phyloP scores from a whole-genome alignment of 495 filamentous ascomycete species.

The Tuber brumale region DNA sequence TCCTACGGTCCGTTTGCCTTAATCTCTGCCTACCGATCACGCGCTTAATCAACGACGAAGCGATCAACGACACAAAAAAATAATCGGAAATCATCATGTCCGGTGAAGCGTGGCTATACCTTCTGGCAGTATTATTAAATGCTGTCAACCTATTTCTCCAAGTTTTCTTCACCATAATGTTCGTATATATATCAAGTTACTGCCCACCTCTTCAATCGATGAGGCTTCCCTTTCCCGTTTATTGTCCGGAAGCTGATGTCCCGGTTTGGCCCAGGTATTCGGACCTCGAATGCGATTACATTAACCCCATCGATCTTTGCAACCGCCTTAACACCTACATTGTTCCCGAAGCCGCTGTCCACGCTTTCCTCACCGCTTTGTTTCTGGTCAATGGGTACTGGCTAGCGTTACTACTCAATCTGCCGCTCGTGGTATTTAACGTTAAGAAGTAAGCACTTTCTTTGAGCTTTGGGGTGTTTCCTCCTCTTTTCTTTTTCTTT shows the following conservation, averaged over 20 bases:
- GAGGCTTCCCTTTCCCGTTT: not conserved
- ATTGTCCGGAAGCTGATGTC: slow-evolving; percentile 3
- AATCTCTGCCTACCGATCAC: not conserved
- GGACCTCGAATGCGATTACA: slow-evolving; percentile 69
- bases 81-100: slow-evolving; percentile 61
- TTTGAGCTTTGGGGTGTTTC: not conserved
- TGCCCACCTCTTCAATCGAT: not conserved
- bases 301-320: slow-evolving; percentile 99
- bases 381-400: slow-evolving; percentile 99
- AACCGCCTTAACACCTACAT: slow-evolving; percentile 99
- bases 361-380: slow-evolving; percentile 85
- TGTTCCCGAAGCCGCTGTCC: slow-evolving; percentile 94
- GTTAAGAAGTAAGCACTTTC: slow-evolving; percentile 77
- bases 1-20: not conserved
- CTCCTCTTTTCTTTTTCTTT: not conserved
- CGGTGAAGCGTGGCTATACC: slow-evolving; percentile 98
- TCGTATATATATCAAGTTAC: slow-evolving; percentile 14
- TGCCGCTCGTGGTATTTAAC: slow-evolving; percentile 89
- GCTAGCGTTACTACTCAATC: slow-evolving; percentile 83
- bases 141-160: slow-evolving; percentile 99
- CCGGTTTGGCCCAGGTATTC: slow-evolving; percentile 35
- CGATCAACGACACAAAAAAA: not conserved
- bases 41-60: not conserved
- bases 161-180: slow-evolving; percentile 99
- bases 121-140: slow-evolving; percentile 97